Percentiles rank a stretch among this genome's conserved stretches.
Conservation (phyloP, 306 rosid genomes). For the Trifolium fragiferum region DNA sequence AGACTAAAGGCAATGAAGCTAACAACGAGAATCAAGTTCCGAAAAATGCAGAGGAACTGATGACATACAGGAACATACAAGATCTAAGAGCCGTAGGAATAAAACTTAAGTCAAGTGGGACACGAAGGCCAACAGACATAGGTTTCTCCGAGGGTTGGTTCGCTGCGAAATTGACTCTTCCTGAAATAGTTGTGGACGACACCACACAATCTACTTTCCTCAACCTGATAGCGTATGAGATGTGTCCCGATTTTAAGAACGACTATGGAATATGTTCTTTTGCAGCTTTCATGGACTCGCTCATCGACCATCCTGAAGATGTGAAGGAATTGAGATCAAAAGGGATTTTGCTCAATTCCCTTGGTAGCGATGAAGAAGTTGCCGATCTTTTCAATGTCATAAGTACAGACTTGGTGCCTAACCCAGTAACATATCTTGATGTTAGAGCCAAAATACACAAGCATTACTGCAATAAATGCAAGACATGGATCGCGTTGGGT, state of each 20-base stretch:
- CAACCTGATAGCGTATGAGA: neutral
- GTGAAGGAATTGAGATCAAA: neutral
- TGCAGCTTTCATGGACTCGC: neutral
- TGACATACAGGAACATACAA: neutral
- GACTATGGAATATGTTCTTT: neutral
- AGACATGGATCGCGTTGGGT: neutral
- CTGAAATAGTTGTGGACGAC: neutral
- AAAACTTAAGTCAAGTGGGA: neutral
- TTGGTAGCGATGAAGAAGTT: neutral
- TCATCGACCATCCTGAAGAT: neutral
- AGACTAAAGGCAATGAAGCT: neutral
- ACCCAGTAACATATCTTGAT: neutral
- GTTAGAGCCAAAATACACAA: neutral
- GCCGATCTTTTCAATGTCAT: neutral
- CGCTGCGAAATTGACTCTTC: neutral
- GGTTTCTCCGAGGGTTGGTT: neutral
- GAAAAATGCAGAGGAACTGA: neutral
- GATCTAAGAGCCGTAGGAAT: neutral
- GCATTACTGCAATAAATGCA: neutral
- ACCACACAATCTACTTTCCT: neutral
- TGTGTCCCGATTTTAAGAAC: neutral
- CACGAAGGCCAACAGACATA: neutral
- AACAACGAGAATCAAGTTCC: too few species aligned
- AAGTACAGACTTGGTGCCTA: neutral
- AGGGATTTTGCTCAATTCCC: neutral